Evolutionary conservation across 148 eudicot genomes (phyloP), one percentile per base, ranked within the genome.

Genomic region (Rhododendron ferrugineum): DNA sequence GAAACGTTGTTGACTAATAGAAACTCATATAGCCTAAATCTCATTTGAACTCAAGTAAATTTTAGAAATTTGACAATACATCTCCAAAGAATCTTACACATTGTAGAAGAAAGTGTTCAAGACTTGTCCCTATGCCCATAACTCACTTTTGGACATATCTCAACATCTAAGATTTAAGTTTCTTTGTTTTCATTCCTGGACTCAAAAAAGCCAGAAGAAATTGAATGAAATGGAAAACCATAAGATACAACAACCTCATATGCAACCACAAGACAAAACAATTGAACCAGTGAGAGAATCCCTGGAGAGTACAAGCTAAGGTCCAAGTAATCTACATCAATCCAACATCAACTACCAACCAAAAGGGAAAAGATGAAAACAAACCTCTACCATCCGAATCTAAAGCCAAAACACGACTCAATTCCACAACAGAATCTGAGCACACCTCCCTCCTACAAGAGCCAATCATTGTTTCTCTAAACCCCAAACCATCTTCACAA

Each of bases 361-460:
- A 72, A 20, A 26, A 84, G 50, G 34, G 11, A 88, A 54, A n/a
- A 46, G 26, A 81, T 37, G 47, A 47, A 78, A 54, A 32, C 91
- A 85, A 85, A 96, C 98, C 98, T 90, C 80, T 86, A 84, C 81
- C 84, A 76, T 87, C 91, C 1, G 88, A 73, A 78, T 90, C 89
- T 84, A 84, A 49, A 28, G 87, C 86, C 78, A 88, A 62, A 37
- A 82, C 85, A 9, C 83, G 89, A 56, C 82, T 85, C 79, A 87
- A 78, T 47, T 88, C 90, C 56, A 49, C 76, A 23, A 79, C 82
- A 64, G 91, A 66, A 85, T 94, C 90, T 2, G 87, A 86, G 90
- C 90, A 87, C 64, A 92, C 92, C 87, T 92, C 98, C 90, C 93
- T 89, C 86, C 94, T 89, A 88, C 98, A 93, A 84, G 92, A 93